Evolutionary conservation across 73 alveolate species (phyloP).

Genomic region (Paramecium primaurelia): DNA sequence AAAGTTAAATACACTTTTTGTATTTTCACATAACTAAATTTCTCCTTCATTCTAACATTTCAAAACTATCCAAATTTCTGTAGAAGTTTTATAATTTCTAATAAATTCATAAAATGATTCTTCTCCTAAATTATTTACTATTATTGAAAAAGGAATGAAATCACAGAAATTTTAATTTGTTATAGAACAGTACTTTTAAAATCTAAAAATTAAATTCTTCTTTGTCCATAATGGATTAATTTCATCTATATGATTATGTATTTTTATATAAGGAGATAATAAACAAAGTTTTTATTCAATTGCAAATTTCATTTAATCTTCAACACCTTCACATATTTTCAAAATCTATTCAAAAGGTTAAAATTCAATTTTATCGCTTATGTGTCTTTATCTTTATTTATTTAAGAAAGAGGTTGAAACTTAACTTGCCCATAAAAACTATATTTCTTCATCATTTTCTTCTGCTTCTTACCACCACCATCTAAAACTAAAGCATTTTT

Average conservation of each 20-base stretch:
- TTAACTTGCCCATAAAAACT: neutral
- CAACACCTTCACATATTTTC: neutral
- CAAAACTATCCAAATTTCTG: neutral
- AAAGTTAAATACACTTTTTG: neutral
- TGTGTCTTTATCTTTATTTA: neutral
- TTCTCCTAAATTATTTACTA: neutral
- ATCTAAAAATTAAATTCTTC: neutral
- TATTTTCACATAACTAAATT: neutral
- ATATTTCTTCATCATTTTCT: neutral
- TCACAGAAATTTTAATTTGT: neutral
- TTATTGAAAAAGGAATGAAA: neutral
- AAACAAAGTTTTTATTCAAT: neutral
- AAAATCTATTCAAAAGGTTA: neutral
- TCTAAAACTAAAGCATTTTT: neutral
- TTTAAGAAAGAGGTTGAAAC: neutral
- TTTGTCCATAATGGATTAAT: neutral
- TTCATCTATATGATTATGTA: neutral
- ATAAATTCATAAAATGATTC: neutral
- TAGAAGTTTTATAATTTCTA: neutral
- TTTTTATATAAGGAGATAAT: neutral
- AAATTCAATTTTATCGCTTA: neutral
- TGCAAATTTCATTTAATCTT: constrained; percentile 33
- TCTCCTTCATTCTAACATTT: neutral
- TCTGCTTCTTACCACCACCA: constrained; percentile 19
- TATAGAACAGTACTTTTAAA: neutral